Base-by-base conservation (phyloP, 2,329 filamentous ascomycete genomes). In the Cladosporium sp. region DNA sequence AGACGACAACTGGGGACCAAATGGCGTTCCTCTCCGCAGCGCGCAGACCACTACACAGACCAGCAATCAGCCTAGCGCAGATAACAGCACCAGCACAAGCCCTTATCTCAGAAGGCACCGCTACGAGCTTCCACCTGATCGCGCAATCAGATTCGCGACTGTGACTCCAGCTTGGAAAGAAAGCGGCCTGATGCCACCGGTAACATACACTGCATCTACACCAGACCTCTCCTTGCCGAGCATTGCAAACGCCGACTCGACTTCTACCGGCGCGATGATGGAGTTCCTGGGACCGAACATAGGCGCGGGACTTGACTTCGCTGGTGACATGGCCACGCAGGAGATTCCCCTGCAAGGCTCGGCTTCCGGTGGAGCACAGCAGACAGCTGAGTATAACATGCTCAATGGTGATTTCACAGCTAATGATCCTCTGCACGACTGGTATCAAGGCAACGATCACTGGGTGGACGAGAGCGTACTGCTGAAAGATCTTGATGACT, bases 201-300 rank as follows among this genome's bases (percentile, higher is more conserved):
- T 60, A 15, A 60, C 65, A 11, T 40, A 59, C 22, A 66, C 64
- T 15, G 54, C 56, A 3, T 56, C 54, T 11, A 38, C 54, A 20
- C 54, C 54, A 9, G 17, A 60, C 12, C 38, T 37, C 40, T 38
- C 60, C 7, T 50, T 62, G 14, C 61, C 61, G 2, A 47, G 59
- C 17, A 62, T 66, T 38, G 51, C 43, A 11, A 59, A 66, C 17
- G 47, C 52, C 3, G 51, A 39, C 25, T 58, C 47, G 3, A 61
- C 60, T 9, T 57, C 61, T 12, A 70, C 67, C 1, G 69, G 68
- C 19, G 67, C 68, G 9, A 69, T 69, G 68, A 68, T 67, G 65
- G 67, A 69, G 34, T 69, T 69, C 43, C 55, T 70, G 0, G 69
- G 66, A 9, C 60, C 59, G 9, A 52, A 64, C 19, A 36, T 68